Evolutionary conservation across 257 asterid genomes (phyloP), one percentile per base, ranked within the genome.

Genomic region (Capsicum baccatum): DNA sequence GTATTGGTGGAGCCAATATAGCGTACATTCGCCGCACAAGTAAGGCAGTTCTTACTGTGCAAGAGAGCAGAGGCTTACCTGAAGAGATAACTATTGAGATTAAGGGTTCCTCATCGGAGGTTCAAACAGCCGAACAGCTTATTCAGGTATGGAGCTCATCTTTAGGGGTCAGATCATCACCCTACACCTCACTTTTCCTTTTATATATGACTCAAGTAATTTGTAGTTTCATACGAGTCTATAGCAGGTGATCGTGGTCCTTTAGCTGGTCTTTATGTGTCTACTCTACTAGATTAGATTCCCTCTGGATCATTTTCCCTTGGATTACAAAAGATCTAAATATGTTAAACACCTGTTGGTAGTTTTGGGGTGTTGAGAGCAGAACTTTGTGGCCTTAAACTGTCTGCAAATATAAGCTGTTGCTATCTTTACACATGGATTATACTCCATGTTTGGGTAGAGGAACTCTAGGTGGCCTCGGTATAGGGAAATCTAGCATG

Each of bases 41-140:
- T 86, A 94, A 95, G 79, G 98, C 98, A 12, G 87, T 90, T 79
- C 91, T 95, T 44, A 91, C 94, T 76, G 95, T 94, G 85, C 96
- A 93, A 89, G 98, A 93, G 88, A 92, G 95, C 84, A 89, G 91
- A 86, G 92, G 90, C 66, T 82, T 89, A 63, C 94, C 93, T 6
- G 97, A 92, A 68, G 96, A 95, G 81, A 95, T 95, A 62, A 94
- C 96, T 0, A 96, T 95, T 47, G 97, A 95, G 87, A 95, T 95
- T 52, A 95, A 93, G 87, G 99, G 99, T 68, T 88, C 95, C 87
- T 87, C 98, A 7, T 52, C 94, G 52, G 97, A 95, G 89, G 98
- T 95, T 85, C 96, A 92, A 84, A 84, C 91, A 26, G 99, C 98
- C 56, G 92, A 93, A 84, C 97, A 92, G 89, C 95, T 95, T 79